Base-by-base conservation (phyloP, 2,329 filamentous ascomycete genomes). In the Talaromyces sp. region DNA sequence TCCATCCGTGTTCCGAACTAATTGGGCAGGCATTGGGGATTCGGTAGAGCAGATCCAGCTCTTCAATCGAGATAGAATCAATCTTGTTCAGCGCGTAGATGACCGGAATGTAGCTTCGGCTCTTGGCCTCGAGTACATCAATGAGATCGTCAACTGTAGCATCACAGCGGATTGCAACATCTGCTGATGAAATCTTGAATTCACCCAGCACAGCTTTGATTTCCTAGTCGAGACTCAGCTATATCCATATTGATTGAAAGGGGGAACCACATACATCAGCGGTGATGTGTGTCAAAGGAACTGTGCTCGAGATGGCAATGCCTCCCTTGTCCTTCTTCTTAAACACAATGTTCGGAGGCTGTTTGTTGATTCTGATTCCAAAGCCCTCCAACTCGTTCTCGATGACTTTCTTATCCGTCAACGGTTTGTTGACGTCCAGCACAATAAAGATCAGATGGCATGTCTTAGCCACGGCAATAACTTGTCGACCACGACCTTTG, bases 1-100 rank as follows among this genome's bases (percentile, higher is more conserved):
- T 99, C 95, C 95, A 99, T 61, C 95, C 95, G 73, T 94, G 89
- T 79, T 99, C 95, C 34, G 94, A 95, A 75, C 93, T 97, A 79
- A 99, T 98, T 31, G 95, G 95, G 63, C 95, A 95, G 14, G 95
- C 92, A 74, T 98, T 96, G 56, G 95, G 95, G 68, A 99, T 99
- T 50, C 94, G 89, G 79, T 99, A 98, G 31, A 99, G 83, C 64
- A 99, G 81, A 78, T 99, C 95, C 64, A 99, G 84, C 78, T 99
- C 95, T 78, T 99, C 94, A 69, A 99, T 98, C 57, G 91, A 94
- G 75, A 99, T 98, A 60, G 93, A 87, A 78, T 99, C 95, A 69
- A 99, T 99, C 83, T 99, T 99, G 85, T 99, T 99, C 70, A 99
- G 84, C 50, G 96, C 95, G 79, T 99, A 99, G 60, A 99, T 91